Conservation (phyloP, 1,284 basidiomycete species). For the Pseudozyma hubeiensis region DNA sequence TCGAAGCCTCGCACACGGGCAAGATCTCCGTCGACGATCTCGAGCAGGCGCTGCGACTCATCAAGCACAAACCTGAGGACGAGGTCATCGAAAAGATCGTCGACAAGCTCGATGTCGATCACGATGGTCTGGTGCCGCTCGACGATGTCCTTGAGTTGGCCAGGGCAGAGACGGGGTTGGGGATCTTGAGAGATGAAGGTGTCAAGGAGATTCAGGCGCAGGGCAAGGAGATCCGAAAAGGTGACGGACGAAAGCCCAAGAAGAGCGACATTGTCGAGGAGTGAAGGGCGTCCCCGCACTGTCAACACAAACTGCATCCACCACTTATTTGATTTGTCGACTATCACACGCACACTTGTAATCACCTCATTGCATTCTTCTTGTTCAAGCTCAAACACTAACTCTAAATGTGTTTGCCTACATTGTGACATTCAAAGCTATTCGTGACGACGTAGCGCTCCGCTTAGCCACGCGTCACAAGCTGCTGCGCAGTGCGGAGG, state of each 20-base stretch:
- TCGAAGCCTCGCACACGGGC: constrained; percentile 90
- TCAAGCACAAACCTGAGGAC: constrained; percentile 90
- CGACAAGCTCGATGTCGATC: constrained; percentile 93
- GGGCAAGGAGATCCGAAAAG: constrained; percentile 46
- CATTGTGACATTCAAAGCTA: not conserved
- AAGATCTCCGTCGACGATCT: constrained; percentile 91
- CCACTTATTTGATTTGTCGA: not conserved
- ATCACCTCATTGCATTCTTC: not conserved
- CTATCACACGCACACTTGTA: not conserved
- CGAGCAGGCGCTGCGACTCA: constrained; percentile 88
- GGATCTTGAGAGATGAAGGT: constrained; percentile 63
- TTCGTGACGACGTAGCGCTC: not conserved
- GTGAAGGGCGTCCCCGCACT: not conserved
- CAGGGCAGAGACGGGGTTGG: constrained; percentile 67
- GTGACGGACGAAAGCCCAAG: constrained; percentile 50
- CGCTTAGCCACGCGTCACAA: not conserved
- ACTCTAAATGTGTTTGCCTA: not conserved
- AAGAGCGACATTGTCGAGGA: constrained; percentile 61
- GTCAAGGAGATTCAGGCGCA: constrained; percentile 58
- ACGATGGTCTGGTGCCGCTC: constrained; percentile 85
- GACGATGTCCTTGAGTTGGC: constrained; percentile 70
- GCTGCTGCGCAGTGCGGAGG: not conserved
- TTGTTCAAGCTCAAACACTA: not conserved
- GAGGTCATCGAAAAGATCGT: constrained; percentile 89
- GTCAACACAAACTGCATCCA: not conserved